Evolutionary conservation across 345 rosid genomes (phyloP).

Genomic region (Turritis glabra): DNA sequence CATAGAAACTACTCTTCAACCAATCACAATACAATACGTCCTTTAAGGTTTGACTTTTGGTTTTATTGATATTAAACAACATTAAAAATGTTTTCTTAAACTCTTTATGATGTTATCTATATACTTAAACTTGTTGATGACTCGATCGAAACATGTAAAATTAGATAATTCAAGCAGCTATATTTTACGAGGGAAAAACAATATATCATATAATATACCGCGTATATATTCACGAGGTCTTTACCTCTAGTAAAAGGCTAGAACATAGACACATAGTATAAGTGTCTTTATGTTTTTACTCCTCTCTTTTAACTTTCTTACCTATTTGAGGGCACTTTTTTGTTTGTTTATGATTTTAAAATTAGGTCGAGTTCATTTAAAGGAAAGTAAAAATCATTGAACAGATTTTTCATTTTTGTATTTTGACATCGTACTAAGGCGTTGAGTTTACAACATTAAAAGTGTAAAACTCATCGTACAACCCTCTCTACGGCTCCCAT

Average conservation of each 20-base stretch:
- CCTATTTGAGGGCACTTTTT: neutral
- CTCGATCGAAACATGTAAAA: neutral
- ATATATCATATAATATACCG: too few species aligned
- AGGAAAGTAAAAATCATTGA: neutral
- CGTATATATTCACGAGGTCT: neutral
- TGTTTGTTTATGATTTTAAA: neutral
- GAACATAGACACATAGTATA: neutral
- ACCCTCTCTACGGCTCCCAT: conserved; percentile 6
- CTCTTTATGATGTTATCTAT: neutral
- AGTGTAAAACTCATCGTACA: conserved; percentile 31
- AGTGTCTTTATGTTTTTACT: neutral
- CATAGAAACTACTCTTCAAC: conserved; percentile 30
- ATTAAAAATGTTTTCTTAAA: neutral
- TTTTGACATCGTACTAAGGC: neutral
- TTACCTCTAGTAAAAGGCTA: neutral
- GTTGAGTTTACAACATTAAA: conserved; percentile 13
- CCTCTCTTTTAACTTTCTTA: neutral
- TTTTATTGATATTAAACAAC: conserved; percentile 24
- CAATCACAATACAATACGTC: conserved; percentile 11
- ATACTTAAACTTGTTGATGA: neutral
- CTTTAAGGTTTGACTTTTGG: conserved; percentile 40
- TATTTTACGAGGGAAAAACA: too few species aligned
- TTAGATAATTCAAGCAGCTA: conserved; percentile 4
- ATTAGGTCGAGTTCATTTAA: neutral
- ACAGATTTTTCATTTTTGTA: neutral